These are phyloP conservation scores for Pythium aphanidermatum DNA, from an alignment of 352 stramenopile species.

Conservation along the genomic window DNA sequence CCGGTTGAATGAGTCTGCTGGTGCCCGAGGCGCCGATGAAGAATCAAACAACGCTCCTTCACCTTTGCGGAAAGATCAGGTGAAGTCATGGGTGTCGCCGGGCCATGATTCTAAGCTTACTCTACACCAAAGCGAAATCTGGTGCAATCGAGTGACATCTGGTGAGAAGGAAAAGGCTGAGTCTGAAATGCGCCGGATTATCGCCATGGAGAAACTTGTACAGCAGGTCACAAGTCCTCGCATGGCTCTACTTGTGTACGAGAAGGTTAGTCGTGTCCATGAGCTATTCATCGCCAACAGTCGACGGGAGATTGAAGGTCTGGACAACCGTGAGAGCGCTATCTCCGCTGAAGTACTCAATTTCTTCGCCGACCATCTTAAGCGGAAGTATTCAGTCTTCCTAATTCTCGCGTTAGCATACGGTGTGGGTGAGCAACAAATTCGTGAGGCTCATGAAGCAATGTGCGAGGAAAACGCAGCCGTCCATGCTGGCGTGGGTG, in stretches of 20 bases:
- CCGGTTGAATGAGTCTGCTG: slow-evolving; percentile 18
- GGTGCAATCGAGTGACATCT: slow-evolving; percentile 74
- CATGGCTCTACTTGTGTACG: slow-evolving; percentile 85
- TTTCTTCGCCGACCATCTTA: slow-evolving; percentile 82
- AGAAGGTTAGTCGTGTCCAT: slow-evolving; percentile 85
- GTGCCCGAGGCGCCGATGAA: background rate
- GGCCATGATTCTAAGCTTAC: slow-evolving; percentile 79
- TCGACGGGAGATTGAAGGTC: slow-evolving; percentile 58
- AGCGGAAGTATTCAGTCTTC: slow-evolving; percentile 86
- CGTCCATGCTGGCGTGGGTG: slow-evolving; percentile 64
- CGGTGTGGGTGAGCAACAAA: slow-evolving; percentile 69
- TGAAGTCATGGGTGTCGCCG: slow-evolving; percentile 62
- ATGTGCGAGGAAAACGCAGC: slow-evolving; percentile 82
- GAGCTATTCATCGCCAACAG: slow-evolving; percentile 80
- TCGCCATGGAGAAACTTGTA: slow-evolving; percentile 84
- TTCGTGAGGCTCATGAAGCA: slow-evolving; percentile 68
- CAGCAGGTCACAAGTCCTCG: slow-evolving; percentile 63
- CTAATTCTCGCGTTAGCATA: slow-evolving; percentile 76
- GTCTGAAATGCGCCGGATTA: slow-evolving; percentile 72
- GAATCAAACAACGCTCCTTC: slow-evolving; percentile 15
- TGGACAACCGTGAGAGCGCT: slow-evolving; percentile 33
- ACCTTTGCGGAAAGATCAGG: background rate
- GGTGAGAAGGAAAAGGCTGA: slow-evolving; percentile 81
- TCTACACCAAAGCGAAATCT: slow-evolving; percentile 80
- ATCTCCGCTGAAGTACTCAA: slow-evolving; percentile 62